Percentiles rank a stretch among this genome's conserved stretches.
Conservation (phyloP, 495 filamentous ascomycete genomes). For the Penicillium pulvis region DNA sequence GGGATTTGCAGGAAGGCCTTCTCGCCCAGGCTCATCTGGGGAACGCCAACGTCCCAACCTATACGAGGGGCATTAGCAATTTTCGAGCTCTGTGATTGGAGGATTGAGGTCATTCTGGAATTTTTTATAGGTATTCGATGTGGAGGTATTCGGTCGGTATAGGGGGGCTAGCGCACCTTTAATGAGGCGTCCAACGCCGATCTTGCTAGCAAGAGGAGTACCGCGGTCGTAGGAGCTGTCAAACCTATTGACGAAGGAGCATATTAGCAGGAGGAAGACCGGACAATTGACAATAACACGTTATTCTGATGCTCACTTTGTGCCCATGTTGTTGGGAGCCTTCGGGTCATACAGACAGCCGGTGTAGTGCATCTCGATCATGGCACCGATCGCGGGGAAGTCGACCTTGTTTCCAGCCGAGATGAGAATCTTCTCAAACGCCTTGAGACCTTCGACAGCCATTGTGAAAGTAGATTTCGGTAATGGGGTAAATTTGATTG, state of each 20-base stretch:
- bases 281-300: not conserved
- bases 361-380: conserved; percentile 79
- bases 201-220: conserved; percentile 60
- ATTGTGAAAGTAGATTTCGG: conserved; percentile 38
- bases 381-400: conserved; percentile 62
- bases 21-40: conserved; percentile 78
- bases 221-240: conserved; percentile 66
- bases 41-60: conserved; percentile 90
- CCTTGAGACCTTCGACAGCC: conserved; percentile 35
- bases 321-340: conserved; percentile 51
- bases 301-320: conserved; percentile 40
- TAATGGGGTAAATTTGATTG: not conserved
- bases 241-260: conserved; percentile 55
- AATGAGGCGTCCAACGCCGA: conserved; percentile 79
- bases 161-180: conserved; percentile 53
- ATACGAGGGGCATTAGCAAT: conserved; percentile 1
- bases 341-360: conserved; percentile 72
- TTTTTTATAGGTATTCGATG: not conserved
- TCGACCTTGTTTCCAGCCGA: conserved; percentile 58
- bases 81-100: not conserved
- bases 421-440: too few species aligned
- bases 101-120: not conserved
- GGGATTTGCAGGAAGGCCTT: conserved; percentile 76
- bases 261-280: conserved; percentile 10
- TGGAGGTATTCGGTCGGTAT: not conserved